Percentiles rank a stretch among this genome's conserved stretches.
Evolutionary conservation across 768 basidiomycete genomes (phyloP).

Genomic region (Flagelloscypha sp.): DNA sequence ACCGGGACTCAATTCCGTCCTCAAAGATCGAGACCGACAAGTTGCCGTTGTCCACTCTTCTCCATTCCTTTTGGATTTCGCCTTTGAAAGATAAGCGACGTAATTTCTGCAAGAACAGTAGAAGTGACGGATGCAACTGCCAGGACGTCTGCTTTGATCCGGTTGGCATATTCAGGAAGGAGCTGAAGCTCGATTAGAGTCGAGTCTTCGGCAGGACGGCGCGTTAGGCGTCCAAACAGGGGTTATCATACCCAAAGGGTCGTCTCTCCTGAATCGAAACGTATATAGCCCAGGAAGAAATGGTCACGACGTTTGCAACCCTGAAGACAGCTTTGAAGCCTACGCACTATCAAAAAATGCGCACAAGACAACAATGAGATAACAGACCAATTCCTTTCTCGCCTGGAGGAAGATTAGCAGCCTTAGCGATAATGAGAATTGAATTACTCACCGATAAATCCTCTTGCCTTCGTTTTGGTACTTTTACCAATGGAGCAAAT

Average conservation of each 20-base stretch:
- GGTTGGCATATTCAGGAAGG: no score
- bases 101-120: no score
- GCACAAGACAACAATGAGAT: not conserved
- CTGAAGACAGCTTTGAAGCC: conserved; percentile 21
- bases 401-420: no score
- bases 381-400: conserved; percentile 19
- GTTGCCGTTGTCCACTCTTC: no score
- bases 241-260: conserved; percentile 17
- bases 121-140: no score
- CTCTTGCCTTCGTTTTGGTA: conserved; percentile 13
- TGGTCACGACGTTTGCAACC: conserved; percentile 15
- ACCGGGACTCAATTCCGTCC: no score
- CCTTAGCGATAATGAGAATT: conserved; percentile 1
- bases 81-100: no score
- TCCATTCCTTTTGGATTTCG: no score
- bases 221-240: conserved; percentile 7
- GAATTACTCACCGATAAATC: conserved; percentile 8
- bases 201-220: conserved; percentile 10
- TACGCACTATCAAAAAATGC: not conserved
- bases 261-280: conserved; percentile 13
- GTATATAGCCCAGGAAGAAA: conserved; percentile 14
- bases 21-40: no score
- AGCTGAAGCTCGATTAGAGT: conserved; percentile 16
- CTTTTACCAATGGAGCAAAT: conserved; percentile 19
- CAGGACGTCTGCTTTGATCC: no score